phyloP scores from a whole-genome alignment of 164 flowering plant genomes.

The Kalanchoe fedtschenkoi region DNA sequence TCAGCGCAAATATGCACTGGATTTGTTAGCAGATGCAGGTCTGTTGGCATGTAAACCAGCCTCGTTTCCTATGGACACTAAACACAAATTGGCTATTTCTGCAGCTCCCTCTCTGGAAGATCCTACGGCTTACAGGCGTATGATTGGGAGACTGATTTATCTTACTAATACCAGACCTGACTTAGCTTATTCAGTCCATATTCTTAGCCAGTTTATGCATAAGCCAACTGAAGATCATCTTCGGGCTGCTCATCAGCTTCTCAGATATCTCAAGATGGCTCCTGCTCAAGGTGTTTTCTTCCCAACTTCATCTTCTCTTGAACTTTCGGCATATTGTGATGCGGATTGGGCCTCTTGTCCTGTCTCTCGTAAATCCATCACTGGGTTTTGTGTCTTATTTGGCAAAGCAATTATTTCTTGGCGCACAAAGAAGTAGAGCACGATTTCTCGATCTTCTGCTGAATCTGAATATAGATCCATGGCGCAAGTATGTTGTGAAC shows the following conservation, averaged over 20 bases:
- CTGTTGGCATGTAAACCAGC: background rate
- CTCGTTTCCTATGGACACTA: background rate
- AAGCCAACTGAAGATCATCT: background rate
- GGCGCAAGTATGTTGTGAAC: background rate
- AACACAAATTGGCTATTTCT: background rate
- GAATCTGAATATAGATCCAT: conserved; percentile 2
- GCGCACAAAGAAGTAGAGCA: background rate
- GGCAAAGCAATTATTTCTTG: background rate
- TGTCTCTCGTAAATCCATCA: background rate
- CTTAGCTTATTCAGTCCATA: background rate
- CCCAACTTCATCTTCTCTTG: too few relatives aligned
- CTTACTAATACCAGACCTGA: background rate
- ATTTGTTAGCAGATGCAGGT: background rate
- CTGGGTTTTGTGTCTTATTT: background rate
- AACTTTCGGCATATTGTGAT: background rate
- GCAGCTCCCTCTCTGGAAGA: background rate
- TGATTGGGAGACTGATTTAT: background rate
- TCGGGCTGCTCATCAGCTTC: background rate
- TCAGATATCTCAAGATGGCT: background rate
- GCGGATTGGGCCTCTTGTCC: conserved; percentile 7
- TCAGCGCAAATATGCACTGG: background rate
- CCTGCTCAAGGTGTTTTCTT: background rate
- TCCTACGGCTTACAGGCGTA: background rate
- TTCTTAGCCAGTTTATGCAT: background rate
- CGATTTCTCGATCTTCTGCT: background rate